Conservation (phyloP, 345 rosid genomes). For the Sisymbrium irio region DNA sequence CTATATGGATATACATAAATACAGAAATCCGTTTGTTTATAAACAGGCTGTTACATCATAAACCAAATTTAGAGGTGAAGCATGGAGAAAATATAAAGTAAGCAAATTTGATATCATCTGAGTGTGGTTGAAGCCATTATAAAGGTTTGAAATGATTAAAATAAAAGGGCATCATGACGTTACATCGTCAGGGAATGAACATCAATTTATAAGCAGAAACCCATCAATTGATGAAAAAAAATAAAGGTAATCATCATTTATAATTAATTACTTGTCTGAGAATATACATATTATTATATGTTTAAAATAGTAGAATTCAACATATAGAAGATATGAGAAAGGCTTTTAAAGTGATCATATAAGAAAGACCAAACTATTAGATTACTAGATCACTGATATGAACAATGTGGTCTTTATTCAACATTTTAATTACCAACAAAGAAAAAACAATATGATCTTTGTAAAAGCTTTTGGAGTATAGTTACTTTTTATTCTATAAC, state of each 20-base stretch:
- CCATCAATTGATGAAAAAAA: not conserved
- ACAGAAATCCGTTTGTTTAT: not conserved
- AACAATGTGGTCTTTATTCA: not conserved
- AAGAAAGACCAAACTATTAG: not conserved
- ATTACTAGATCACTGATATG: constrained; percentile 3
- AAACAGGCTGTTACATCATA: constrained; percentile 21
- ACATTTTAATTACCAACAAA: too few relatives aligned
- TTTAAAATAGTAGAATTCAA: not conserved
- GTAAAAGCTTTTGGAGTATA: not conserved
- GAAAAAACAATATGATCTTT: too few relatives aligned
- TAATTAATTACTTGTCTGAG: not conserved
- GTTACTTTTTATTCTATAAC: not conserved
- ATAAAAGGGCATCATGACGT: constrained; percentile 5
- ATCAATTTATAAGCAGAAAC: not conserved
- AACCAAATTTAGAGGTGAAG: constrained; percentile 19
- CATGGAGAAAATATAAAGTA: constrained; percentile 12
- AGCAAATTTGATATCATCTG: not conserved
- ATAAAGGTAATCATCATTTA: not conserved
- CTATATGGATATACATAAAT: not conserved
- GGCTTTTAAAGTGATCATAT: not conserved
- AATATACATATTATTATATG: not conserved
- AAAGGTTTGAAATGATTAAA: constrained; percentile 17
- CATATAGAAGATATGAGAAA: not conserved
- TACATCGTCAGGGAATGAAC: constrained; percentile 16
- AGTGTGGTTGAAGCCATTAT: constrained; percentile 19